Conservation (phyloP, 108 stramenopile species). For the Pinguiococcus pyrenoidosus region DNA sequence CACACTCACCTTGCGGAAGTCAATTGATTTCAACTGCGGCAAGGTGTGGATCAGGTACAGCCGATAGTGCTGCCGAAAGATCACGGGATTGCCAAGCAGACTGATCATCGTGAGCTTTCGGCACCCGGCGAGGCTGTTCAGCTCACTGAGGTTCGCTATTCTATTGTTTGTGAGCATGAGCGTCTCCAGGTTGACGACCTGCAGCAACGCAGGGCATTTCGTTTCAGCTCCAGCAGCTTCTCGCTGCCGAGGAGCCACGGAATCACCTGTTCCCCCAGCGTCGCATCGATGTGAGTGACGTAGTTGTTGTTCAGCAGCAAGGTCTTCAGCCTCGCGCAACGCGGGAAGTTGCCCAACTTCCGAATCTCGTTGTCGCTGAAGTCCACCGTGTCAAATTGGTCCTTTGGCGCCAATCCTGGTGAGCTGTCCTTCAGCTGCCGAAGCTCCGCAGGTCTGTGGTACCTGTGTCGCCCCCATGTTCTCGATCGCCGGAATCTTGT, state of each 20-base stretch:
- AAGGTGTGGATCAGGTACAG: constrained; percentile 25
- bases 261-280: constrained; percentile 11
- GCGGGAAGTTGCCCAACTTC: constrained; percentile 37
- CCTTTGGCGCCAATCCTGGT: not conserved
- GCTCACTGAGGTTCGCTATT: constrained; percentile 14
- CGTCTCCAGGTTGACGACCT: constrained; percentile 8
- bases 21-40: constrained; percentile 26
- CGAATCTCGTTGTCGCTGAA: constrained; percentile 37
- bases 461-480: constrained; percentile 18
- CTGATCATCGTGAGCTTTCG: constrained; percentile 21
- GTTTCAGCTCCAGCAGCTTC: no score
- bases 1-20: constrained; percentile 36
- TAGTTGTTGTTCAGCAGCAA: constrained; percentile 34
- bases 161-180: constrained; percentile 36
- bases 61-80: constrained; percentile 20
- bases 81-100: constrained; percentile 29
- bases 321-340: constrained; percentile 20
- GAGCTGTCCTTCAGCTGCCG: not conserved
- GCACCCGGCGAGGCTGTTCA: constrained; percentile 14
- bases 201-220: no score
- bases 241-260: no score
- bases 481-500: constrained; percentile 30
- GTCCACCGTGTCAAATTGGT: constrained; percentile 39
- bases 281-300: constrained; percentile 13
- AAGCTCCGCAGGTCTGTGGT: not conserved